These are phyloP conservation scores for Trichophyton verrucosum DNA, from an alignment of 2,329 filamentous ascomycete species.

Conservation along the genomic window DNA sequence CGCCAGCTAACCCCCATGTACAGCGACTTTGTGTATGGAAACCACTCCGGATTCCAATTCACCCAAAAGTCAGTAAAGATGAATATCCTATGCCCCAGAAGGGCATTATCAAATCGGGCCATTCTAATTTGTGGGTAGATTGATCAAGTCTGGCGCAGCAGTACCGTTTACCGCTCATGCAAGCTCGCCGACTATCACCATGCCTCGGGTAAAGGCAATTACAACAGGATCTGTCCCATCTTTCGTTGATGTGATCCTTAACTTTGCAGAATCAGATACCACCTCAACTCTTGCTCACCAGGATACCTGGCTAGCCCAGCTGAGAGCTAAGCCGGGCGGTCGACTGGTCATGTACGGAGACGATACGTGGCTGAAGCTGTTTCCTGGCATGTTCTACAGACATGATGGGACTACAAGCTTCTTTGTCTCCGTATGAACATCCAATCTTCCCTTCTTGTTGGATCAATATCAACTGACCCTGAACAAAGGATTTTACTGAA, in stretches of 20 bases:
- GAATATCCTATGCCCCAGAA: background rate
- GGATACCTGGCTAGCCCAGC: conserved; percentile 92
- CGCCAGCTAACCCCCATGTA: background rate
- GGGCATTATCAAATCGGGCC: background rate
- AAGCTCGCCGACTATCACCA: conserved; percentile 92
- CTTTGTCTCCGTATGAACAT: conserved; percentile 72
- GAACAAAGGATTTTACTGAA: conserved; percentile 75
- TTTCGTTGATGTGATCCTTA: conserved; percentile 91
- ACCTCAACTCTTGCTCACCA: conserved; percentile 76
- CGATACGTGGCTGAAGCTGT: conserved; percentile 96
- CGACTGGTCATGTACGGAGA: conserved; percentile 92
- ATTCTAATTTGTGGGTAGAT: conserved; percentile 36
- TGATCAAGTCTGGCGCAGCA: conserved; percentile 72
- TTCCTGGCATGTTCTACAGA: conserved; percentile 75
- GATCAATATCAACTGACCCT: conserved; percentile 6
- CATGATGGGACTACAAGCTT: conserved; percentile 93
- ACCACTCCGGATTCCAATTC: conserved; percentile 68
- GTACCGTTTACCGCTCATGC: conserved; percentile 93
- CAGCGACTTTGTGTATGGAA: conserved; percentile 85
- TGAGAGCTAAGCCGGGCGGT: conserved; percentile 57
- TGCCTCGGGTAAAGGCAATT: conserved; percentile 94
- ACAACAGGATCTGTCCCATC: conserved; percentile 97
- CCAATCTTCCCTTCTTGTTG: background rate
- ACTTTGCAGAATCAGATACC: conserved; percentile 88
- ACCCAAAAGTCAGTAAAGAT: conserved; percentile 58